phyloP scores from a whole-genome alignment of 495 filamentous ascomycete species.

The Talaromyces thailandensis region DNA sequence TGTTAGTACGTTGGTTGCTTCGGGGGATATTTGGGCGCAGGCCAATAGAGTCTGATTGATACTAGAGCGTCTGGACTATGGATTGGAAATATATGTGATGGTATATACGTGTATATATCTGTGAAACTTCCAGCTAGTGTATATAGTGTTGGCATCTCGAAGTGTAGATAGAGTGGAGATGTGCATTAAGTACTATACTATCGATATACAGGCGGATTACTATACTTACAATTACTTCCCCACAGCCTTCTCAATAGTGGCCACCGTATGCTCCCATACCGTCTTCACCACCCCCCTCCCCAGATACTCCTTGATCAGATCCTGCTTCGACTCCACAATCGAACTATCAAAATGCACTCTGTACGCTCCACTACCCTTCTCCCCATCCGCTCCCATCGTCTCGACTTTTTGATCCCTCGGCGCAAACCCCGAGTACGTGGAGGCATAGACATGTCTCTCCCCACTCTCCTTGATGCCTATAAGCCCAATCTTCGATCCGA shows the following conservation, averaged over 20 bases:
- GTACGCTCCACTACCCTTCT: constrained; percentile 43
- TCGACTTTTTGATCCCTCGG: constrained; percentile 18
- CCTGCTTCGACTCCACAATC: constrained; percentile 19
- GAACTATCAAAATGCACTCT: constrained; percentile 36
- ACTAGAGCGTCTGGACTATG: background rate
- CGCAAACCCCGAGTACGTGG: constrained; percentile 43
- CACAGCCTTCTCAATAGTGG: constrained; percentile 32
- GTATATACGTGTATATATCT: background rate
- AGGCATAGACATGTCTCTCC: constrained; percentile 44
- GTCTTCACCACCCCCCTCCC: constrained; percentile 31
- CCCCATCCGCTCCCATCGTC: constrained; percentile 34
- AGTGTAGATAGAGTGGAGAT: background rate
- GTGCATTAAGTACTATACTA: background rate
- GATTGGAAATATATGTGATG: background rate
- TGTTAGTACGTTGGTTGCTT: constrained; percentile 47
- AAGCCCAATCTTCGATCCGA: constrained; percentile 7
- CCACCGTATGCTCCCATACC: constrained; percentile 42
- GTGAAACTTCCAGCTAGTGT: background rate
- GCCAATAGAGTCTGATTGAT: background rate
- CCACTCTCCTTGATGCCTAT: constrained; percentile 35
- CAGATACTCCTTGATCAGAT: constrained; percentile 26
- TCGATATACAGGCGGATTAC: background rate
- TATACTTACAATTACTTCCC: constrained; percentile 3
- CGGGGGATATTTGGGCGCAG: constrained; percentile 46
- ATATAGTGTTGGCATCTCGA: background rate